phyloP scores from a whole-genome alignment of 2,329 filamentous ascomycete genomes.

The Fusarium sterilihyphosum region DNA sequence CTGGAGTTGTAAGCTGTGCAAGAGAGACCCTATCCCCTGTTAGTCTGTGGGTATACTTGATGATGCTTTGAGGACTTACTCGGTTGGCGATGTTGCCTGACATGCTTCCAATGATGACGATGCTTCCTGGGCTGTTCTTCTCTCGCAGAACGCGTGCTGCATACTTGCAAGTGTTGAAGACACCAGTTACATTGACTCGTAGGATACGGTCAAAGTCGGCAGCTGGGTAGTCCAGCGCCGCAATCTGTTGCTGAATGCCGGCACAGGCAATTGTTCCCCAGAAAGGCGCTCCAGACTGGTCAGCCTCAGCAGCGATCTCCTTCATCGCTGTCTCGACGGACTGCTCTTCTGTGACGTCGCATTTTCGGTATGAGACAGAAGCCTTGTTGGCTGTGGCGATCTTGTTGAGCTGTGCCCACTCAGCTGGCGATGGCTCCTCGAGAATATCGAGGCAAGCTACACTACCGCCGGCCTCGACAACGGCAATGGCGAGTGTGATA shows the following conservation, averaged over 20 bases:
- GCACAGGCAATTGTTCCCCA: constrained; percentile 57
- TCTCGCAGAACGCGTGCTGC: constrained; percentile 67
- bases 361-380: constrained; percentile 53
- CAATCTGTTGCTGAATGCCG: constrained; percentile 59
- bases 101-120: constrained; percentile 62
- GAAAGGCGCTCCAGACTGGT: constrained; percentile 46
- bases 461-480: constrained; percentile 60
- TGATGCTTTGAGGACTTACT: constrained; percentile 47
- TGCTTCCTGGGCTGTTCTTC: constrained; percentile 54
- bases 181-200: constrained; percentile 76
- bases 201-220: constrained; percentile 75
- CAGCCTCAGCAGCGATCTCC: constrained; percentile 49
- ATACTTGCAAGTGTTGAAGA: constrained; percentile 75
- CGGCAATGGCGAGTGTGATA: constrained; percentile 58
- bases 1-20: constrained; percentile 72
- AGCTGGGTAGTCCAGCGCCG: constrained; percentile 57
- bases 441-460: constrained; percentile 60
- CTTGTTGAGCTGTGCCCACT: constrained; percentile 56
- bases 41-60: background rate
- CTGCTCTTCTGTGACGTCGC: constrained; percentile 59
- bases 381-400: constrained; percentile 49
- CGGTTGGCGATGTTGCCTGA: constrained; percentile 60
- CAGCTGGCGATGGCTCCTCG: constrained; percentile 46
- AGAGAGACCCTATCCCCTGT: constrained; percentile 61
- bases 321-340: constrained; percentile 50